phyloP scores from a whole-genome alignment of 352 stramenopile species.

The Globisporangium megalacanthum region DNA sequence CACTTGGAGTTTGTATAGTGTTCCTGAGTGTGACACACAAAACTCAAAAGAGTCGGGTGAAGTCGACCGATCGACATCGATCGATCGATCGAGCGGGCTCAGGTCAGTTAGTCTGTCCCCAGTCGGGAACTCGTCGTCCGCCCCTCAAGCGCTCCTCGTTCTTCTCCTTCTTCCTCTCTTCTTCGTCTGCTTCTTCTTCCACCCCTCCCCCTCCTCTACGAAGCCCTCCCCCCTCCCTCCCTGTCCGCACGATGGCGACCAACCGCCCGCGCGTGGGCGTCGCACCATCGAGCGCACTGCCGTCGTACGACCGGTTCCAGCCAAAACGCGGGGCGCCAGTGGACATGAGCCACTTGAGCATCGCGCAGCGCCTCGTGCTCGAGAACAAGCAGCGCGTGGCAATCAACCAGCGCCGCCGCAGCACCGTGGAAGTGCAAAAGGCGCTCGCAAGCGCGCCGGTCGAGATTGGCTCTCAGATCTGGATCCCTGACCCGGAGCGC shows the following conservation, averaged over 20 bases:
- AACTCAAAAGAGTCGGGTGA: too few species aligned
- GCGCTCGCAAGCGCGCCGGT: slow-evolving; percentile 64
- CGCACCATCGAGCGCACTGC: slow-evolving; percentile 59
- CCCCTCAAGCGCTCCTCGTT: slow-evolving; percentile 1
- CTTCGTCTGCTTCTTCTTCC: slow-evolving; percentile 5
- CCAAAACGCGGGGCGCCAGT: slow-evolving; percentile 45
- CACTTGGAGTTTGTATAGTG: too few species aligned
- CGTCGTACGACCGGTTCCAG: slow-evolving; percentile 79
- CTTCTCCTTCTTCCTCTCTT: background rate
- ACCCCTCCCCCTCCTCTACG: background rate
- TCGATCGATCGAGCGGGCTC: too few species aligned
- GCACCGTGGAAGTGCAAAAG: slow-evolving; percentile 61
- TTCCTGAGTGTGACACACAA: too few species aligned
- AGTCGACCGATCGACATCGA: too few species aligned
- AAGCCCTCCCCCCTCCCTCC: background rate
- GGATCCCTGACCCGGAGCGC: slow-evolving; percentile 75
- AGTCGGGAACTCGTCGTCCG: slow-evolving; percentile 14
- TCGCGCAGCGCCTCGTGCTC: slow-evolving; percentile 77
- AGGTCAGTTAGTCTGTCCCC: background rate
- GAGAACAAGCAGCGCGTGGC: slow-evolving; percentile 78
- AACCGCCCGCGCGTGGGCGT: slow-evolving; percentile 51
- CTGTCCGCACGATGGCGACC: background rate
- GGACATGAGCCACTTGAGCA: slow-evolving; percentile 56
- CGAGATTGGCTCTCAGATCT: slow-evolving; percentile 78
- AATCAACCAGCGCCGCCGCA: slow-evolving; percentile 58